phyloP scores from a whole-genome alignment of 129 eudicot genomes.

The Chrysanthemum seticuspe region DNA sequence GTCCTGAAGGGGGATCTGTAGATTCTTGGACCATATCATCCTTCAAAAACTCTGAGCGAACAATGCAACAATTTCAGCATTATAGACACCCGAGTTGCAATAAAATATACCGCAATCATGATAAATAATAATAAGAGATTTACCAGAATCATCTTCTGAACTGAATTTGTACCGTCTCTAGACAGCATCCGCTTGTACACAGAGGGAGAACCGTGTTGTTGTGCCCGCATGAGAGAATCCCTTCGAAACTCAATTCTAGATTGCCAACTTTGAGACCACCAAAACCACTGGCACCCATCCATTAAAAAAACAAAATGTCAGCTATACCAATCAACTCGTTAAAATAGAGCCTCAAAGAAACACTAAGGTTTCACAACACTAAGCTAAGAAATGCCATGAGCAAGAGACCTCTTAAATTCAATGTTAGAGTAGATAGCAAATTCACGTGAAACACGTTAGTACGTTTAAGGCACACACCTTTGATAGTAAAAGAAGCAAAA shows the following conservation, averaged over 20 bases:
- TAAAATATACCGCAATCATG: not conserved
- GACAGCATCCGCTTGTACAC: slow-evolving; percentile 67
- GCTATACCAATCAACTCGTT: slow-evolving; percentile 5
- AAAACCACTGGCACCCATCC: slow-evolving; percentile 13
- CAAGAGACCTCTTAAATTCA: not conserved
- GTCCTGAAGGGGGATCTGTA: slow-evolving; percentile 67
- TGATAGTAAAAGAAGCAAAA: no score
- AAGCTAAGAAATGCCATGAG: not conserved
- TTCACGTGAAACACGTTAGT: no score
- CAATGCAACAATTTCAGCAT: slow-evolving; percentile 24
- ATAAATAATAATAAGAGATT: slow-evolving; percentile 7
- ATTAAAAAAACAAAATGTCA: not conserved
- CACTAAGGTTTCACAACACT: slow-evolving; percentile 15
- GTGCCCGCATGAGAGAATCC: slow-evolving; percentile 50
- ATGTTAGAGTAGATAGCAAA: no score
- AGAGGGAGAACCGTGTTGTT: slow-evolving; percentile 44
- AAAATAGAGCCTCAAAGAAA: slow-evolving; percentile 5
- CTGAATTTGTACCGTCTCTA: slow-evolving; percentile 42
- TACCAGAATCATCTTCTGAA: slow-evolving; percentile 44
- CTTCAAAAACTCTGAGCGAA: slow-evolving; percentile 49
- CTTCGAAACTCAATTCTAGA: slow-evolving; percentile 19
- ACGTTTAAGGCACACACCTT: no score
- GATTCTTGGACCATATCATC: slow-evolving; percentile 53
- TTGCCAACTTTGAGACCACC: slow-evolving; percentile 3
- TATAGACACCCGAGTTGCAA: slow-evolving; percentile 18